Conservation (phyloP, 1,284 basidiomycete genomes). For the Ustilago sp. region DNA sequence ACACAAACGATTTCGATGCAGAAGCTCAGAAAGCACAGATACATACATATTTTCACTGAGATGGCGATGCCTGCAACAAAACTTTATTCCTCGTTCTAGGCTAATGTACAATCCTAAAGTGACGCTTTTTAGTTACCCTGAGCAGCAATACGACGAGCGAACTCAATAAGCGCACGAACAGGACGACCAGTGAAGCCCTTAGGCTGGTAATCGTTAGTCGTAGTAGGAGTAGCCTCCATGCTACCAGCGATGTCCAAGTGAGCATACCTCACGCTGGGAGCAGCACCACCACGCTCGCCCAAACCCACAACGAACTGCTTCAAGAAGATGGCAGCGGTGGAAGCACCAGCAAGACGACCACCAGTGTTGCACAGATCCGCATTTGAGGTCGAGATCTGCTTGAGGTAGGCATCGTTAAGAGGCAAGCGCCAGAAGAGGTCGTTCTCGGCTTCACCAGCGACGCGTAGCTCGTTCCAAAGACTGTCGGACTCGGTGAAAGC, state of each 20-base stretch:
- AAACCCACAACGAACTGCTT: constrained; percentile 75
- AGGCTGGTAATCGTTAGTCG: constrained; percentile 77
- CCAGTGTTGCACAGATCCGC: constrained; percentile 84
- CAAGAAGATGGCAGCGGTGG: constrained; percentile 88
- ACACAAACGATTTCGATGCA: no score
- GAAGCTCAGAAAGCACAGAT: no score
- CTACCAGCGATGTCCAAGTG: constrained; percentile 81
- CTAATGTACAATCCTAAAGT: constrained; percentile 2
- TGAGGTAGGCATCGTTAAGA: constrained; percentile 80
- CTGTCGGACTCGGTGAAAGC: constrained; percentile 77
- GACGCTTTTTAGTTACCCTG: constrained; percentile 11
- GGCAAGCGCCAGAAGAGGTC: constrained; percentile 71
- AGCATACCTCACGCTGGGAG: constrained; percentile 56
- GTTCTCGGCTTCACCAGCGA: constrained; percentile 78
- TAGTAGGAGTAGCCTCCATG: constrained; percentile 72
- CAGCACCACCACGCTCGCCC: constrained; percentile 54
- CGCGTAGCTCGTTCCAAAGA: constrained; percentile 78
- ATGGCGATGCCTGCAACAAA: neutral
- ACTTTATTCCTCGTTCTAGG: neutral
- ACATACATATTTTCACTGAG: neutral
- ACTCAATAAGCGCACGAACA: constrained; percentile 74
- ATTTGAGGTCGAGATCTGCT: constrained; percentile 81
- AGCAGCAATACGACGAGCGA: constrained; percentile 64
- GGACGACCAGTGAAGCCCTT: constrained; percentile 84
- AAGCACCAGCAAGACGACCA: constrained; percentile 79